A percentile compares a stretch with the other conserved stretches of the same genome.
Evolutionary conservation across 306 rosid species (phyloP).

Genomic region (Cucumis sativus): Cucumber_9930_V3 NC_026658.2:14409501-14410000

Average conservation of each 20-base stretch:
- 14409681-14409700: slow-evolving; percentile 35
- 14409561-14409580: slow-evolving; percentile 3
- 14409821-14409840: slow-evolving; percentile 32
- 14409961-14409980: slow-evolving; percentile 41
- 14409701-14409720: slow-evolving; percentile 23
- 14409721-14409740: slow-evolving; percentile 29
- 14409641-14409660: slow-evolving; percentile 25
- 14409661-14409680: slow-evolving; percentile 39
- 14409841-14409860: slow-evolving; percentile 25
- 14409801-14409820: slow-evolving; percentile 22
- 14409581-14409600: slow-evolving; percentile 20
- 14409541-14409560: slow-evolving; percentile 31
- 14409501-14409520: slow-evolving; percentile 50
- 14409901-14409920: slow-evolving; percentile 39
- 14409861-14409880: slow-evolving; percentile 44
- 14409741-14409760: slow-evolving; percentile 22
- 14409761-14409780: slow-evolving; percentile 38
- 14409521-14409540: slow-evolving; percentile 48
- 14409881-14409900: slow-evolving; percentile 35
- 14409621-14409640: slow-evolving; percentile 16
- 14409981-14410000: slow-evolving; percentile 44
- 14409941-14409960: slow-evolving; percentile 35
- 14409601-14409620: slow-evolving; percentile 19
- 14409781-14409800: slow-evolving; percentile 20
- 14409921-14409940: slow-evolving; percentile 42